Conservation (phyloP, 331 rosid species). For the Prunus yedoensis region DNA sequence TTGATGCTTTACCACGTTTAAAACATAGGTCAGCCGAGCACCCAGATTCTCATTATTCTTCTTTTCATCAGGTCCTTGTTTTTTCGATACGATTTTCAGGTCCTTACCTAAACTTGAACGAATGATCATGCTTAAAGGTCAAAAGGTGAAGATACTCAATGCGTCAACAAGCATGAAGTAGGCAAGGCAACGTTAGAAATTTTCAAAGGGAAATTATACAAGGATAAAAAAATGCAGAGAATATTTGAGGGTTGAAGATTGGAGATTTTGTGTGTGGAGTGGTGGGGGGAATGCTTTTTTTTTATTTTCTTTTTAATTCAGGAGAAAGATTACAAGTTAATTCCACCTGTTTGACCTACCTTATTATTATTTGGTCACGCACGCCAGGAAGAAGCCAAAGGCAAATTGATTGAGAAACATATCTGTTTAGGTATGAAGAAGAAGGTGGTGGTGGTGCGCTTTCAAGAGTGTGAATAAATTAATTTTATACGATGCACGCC, state of each 20-base stretch:
- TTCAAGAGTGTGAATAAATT: not conserved
- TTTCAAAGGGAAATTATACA: not conserved
- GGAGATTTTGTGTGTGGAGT: not conserved
- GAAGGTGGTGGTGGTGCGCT: not conserved
- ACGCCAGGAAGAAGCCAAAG: not conserved
- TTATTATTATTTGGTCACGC: constrained; percentile 17
- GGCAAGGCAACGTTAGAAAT: not conserved
- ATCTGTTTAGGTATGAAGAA: constrained; percentile 14
- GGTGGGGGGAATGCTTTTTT: constrained; percentile 5
- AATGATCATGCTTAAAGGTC: constrained; percentile 8
- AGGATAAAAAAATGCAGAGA: too few species aligned
- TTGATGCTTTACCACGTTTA: constrained; percentile 6
- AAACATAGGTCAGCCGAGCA: not conserved
- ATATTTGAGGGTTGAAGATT: not conserved
- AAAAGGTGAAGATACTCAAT: constrained; percentile 8
- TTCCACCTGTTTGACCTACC: constrained; percentile 15
- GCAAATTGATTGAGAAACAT: constrained; percentile 1
- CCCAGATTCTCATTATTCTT: not conserved
- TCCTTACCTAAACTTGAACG: constrained; percentile 6
- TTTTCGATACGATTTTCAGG: not conserved
- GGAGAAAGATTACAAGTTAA: not conserved
- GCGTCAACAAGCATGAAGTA: not conserved
- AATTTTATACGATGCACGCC: not conserved
- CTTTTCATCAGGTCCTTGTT: not conserved
- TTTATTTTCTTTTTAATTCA: not conserved